Base-by-base conservation (phyloP, 2,329 filamentous ascomycete species). In the Zymoseptoria pseudotritici region DNA sequence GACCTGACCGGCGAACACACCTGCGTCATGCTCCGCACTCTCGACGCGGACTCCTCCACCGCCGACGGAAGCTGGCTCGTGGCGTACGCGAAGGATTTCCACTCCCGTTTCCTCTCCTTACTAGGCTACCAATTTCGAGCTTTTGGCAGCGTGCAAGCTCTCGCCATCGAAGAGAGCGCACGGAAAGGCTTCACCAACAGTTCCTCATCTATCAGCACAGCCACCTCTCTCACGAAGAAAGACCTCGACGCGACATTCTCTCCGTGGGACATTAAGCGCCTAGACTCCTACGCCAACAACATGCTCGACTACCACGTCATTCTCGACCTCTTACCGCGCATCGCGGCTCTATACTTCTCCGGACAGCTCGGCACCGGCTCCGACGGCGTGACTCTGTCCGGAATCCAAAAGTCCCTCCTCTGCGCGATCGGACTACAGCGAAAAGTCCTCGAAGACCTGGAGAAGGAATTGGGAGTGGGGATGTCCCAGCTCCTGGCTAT, bases 271-370 rank as follows among this genome's bases (percentile, higher is more conserved):
- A 83, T 97, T 63, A 97, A 97, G 79, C 87, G 94, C 26, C 81
- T 99, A 2, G 93, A 97, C 72, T 92, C 89, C 51, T 99, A 99
- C 70, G 90, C 94, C 17, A 96, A 95, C 76, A 96, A 96, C 76
- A 89, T 97, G 82, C 85, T 99, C 50, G 95, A 99, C 75, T 96
- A 97, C 78, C 95, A 97, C 71, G 92, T 97, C 67, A 94, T 99
- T 58, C 83, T 97, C 26, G 95, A 99, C 72, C 84, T 99, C 70
- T 82, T 99, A 58, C 94, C 94, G 0, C 83, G 82, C 1, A 86
- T 99, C 63, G 88, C 94, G 1, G 81, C 82, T 22, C 83, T 96
- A 24, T 97, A 93, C 79, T 99, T 99, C 75, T 86, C 85, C 0
- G 89, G 90, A 54, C 85, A 86, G 9, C 79, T 97, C 19, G 66